phyloP scores from a whole-genome alignment of 345 rosid species.

The Angophora floribunda region DNA sequence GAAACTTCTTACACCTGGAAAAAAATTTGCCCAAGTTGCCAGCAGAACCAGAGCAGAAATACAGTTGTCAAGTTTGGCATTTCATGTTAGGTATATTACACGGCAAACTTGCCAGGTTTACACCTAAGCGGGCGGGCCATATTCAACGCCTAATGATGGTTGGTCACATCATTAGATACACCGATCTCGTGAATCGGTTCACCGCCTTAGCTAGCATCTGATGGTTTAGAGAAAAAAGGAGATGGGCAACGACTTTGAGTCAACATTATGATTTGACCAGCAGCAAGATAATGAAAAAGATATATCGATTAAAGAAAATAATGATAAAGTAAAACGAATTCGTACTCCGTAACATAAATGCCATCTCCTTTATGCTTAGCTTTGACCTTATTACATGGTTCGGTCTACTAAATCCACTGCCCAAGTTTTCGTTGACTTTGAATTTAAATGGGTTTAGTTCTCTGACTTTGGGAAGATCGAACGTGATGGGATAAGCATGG shows the following conservation, averaged over 20 bases:
- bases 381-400: not conserved
- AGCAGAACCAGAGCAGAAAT: not conserved
- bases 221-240: not conserved
- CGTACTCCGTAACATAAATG: not conserved
- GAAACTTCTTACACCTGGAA: not conserved
- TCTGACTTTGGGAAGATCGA: not conserved
- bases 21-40: not conserved
- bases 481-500: not conserved
- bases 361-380: not conserved
- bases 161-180: not conserved
- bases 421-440: not conserved
- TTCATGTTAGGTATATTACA: not conserved
- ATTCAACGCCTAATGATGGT: not conserved
- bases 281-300: not conserved
- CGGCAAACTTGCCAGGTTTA: not conserved
- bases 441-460: not conserved
- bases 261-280: not conserved
- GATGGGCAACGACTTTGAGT: not conserved
- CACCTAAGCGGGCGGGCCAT: not conserved
- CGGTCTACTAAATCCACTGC: not conserved
- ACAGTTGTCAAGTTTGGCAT: not conserved
- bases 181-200: not conserved
- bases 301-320: not conserved
- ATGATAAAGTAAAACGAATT: too few relatives aligned
- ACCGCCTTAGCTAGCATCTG: not conserved